Conservation (phyloP, 371 early-diverging fungal genomes). For the Zancudomyces culisetae region DNA sequence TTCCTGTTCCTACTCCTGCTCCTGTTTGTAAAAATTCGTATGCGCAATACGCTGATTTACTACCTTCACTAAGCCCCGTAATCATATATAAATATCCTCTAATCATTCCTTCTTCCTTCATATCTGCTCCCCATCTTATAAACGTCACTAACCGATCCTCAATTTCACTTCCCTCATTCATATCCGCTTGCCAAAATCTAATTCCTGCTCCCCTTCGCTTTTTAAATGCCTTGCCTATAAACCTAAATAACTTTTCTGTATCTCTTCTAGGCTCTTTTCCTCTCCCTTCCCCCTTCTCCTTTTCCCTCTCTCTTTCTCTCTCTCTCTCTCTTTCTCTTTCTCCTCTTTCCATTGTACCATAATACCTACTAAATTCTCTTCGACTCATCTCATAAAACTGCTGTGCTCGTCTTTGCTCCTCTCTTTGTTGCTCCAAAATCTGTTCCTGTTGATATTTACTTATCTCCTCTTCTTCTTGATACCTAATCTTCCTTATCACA, state of each 20-base stretch:
- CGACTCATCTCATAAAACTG: constrained; percentile 10
- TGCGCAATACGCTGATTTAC: constrained; percentile 33
- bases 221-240: constrained; percentile 46
- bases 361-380: neutral
- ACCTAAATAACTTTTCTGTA: constrained; percentile 39
- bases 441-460: constrained; percentile 20
- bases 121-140: constrained; percentile 47
- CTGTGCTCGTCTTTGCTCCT: constrained; percentile 10
- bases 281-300: neutral
- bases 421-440: constrained; percentile 2
- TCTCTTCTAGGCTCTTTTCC: constrained; percentile 24
- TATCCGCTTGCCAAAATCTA: constrained; percentile 43
- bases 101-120: constrained; percentile 32
- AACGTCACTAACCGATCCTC: constrained; percentile 43
- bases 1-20: constrained; percentile 10
- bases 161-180: constrained; percentile 9
- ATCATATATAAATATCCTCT: constrained; percentile 51
- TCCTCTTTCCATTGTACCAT: neutral
- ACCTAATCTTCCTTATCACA: constrained; percentile 38
- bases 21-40: constrained; percentile 33
- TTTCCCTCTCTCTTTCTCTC: neutral
- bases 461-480: constrained; percentile 49
- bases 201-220: constrained; percentile 52
- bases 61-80: constrained; percentile 48
- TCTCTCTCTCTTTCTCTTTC: neutral